A percentile compares a stretch with the other conserved stretches of the same genome.
Conservation (phyloP, 495 filamentous ascomycete species). For the Aspergillus bertholletiae region DNA sequence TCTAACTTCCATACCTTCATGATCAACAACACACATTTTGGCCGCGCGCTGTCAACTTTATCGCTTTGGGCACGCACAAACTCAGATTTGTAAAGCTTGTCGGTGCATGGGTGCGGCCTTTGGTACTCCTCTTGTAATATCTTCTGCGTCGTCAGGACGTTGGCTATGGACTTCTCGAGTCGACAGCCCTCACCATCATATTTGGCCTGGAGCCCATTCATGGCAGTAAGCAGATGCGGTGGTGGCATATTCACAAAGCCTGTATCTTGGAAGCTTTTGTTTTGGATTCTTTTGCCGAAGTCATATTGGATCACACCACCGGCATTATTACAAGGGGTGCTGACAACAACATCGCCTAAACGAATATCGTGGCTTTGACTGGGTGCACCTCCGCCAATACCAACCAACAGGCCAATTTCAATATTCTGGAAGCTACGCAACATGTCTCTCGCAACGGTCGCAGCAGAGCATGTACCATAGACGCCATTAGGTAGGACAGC, state of each 20-base stretch:
- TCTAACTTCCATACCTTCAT: no score
- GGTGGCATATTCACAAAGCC: background rate
- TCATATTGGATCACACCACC: background rate
- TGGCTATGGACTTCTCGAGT: background rate
- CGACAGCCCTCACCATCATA: background rate
- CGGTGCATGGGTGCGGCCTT: background rate
- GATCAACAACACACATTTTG: no score
- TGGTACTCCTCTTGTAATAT: background rate
- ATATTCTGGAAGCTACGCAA: background rate
- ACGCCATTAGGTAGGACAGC: background rate
- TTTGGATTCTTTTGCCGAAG: background rate
- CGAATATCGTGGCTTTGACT: background rate
- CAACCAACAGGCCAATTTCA: background rate
- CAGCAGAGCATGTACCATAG: background rate
- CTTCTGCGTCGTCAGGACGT: background rate
- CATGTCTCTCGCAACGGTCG: background rate
- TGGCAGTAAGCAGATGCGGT: background rate
- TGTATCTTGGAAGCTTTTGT: background rate
- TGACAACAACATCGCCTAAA: background rate
- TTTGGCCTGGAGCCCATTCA: background rate
- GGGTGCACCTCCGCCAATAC: background rate
- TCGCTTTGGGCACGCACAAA: no score
- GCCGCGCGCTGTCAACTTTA: no score
- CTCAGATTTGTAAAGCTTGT: background rate
- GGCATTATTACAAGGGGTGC: background rate